phyloP scores from a whole-genome alignment of 2,329 filamentous ascomycete genomes.

The Scytalidium lignicola region DNA sequence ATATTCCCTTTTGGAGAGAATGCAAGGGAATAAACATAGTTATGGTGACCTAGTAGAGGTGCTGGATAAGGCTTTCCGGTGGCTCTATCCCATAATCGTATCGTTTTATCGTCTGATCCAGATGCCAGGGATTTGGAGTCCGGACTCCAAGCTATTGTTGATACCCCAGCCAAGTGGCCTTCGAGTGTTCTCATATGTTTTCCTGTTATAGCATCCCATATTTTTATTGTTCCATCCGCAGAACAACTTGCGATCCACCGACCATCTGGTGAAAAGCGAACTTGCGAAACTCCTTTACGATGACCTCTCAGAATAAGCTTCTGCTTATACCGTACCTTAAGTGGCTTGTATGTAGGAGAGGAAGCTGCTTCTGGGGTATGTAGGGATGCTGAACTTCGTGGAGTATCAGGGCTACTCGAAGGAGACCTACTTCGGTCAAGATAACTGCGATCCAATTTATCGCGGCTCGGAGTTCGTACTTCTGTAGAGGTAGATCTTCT shows the following conservation, averaged over 20 bases:
- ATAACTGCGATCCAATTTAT: constrained; percentile 24
- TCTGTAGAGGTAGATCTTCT: not conserved
- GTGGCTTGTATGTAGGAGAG: constrained; percentile 17
- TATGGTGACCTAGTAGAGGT: constrained; percentile 81
- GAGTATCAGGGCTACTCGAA: constrained; percentile 18
- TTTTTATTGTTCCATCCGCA: constrained; percentile 83
- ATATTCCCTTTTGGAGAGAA: constrained; percentile 99
- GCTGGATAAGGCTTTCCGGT: constrained; percentile 49
- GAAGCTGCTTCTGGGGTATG: constrained; percentile 12
- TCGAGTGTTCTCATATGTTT: constrained; percentile 82
- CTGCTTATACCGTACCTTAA: constrained; percentile 39
- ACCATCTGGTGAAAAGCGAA: constrained; percentile 88
- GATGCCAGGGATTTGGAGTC: constrained; percentile 84
- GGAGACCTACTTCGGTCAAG: constrained; percentile 12
- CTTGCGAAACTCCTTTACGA: constrained; percentile 71
- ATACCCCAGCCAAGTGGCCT: constrained; percentile 89
- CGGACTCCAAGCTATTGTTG: constrained; percentile 89
- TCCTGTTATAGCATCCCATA: constrained; percentile 80
- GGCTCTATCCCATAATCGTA: constrained; percentile 81
- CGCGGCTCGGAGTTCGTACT: constrained; percentile 11
- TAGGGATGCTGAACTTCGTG: constrained; percentile 18
- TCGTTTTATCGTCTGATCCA: constrained; percentile 93
- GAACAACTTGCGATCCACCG: constrained; percentile 85
- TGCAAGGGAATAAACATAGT: constrained; percentile 89
- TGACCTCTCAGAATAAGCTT: constrained; percentile 73